These are phyloP conservation scores for Geranium brycei DNA, from an alignment of 345 rosid genomes.

Conservation along the genomic window DNA sequence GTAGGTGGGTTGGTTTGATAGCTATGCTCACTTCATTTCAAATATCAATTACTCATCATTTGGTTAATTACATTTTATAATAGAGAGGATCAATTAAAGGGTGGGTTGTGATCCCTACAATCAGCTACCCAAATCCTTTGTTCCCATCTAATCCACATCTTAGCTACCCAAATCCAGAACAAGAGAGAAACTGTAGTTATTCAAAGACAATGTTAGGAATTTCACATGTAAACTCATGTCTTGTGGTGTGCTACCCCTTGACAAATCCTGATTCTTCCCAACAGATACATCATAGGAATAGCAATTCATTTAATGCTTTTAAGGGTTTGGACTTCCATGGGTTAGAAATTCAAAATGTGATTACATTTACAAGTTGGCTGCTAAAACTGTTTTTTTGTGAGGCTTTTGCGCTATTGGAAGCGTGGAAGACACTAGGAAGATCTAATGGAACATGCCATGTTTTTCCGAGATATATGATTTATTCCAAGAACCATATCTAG, in stretches of 20 bases:
- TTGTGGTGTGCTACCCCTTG: too few species aligned
- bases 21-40: conserved; percentile 18
- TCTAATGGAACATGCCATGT: not conserved
- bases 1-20: conserved; percentile 23
- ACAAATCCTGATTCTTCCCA: too few species aligned
- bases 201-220: not conserved
- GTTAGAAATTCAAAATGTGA: too few species aligned
- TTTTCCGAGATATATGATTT: not conserved
- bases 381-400: too few species aligned
- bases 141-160: conserved; percentile 11
- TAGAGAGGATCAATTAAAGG: conserved; percentile 7
- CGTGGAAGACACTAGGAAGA: not conserved
- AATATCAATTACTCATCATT: conserved; percentile 14
- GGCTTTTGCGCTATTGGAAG: too few species aligned
- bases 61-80: conserved; percentile 3
- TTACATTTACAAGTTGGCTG: too few species aligned
- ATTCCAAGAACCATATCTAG: not conserved
- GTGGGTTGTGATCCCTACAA: conserved; percentile 24
- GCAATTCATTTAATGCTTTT: too few species aligned
- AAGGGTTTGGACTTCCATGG: too few species aligned
- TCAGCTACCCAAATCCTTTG: conserved; percentile 15
- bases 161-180: conserved; percentile 9
- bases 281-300: not conserved
- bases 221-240: too few species aligned
- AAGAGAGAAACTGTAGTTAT: not conserved